Evolutionary conservation across 2,329 filamentous ascomycete genomes (phyloP), one percentile per base, ranked within the genome.

Genomic region (Bertia moriformis): DNA sequence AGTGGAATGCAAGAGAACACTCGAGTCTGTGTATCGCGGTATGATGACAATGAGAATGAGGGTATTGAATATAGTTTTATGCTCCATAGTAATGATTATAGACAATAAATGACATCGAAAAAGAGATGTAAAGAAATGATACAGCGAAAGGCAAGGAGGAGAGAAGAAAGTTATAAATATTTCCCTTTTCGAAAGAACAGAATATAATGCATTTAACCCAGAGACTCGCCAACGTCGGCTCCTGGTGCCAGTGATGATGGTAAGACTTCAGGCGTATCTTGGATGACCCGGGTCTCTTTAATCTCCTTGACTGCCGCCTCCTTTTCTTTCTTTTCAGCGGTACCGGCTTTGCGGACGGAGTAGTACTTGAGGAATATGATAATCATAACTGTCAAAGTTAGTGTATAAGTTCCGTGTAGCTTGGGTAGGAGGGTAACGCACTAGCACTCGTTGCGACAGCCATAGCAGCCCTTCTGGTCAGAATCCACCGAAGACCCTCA

Each of bases 401-500:
- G n/a, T n/a, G 10, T 29, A 38, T 32, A 14, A 38, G 17, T 19
- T 42, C 39, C 38, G 41, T 36, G 32, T 37, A 32, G n/a, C 18
- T 3, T 19, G 38, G 12, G 17, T 4, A 37, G 22, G 38, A 13
- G 30, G 32, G 14, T 44, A 39, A 54, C 60, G 54, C 54, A 65
- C 62, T 59, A 37, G 63, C 65, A 56, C 63, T 65, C 4, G 52
- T 59, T 12, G 55, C 70, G 41, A 80, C 62, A 1, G 73, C 70
- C 41, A 73, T 58, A n/a, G 73, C 74, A 2, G 74, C 73, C 13
- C 75, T 60, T 35, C 75, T 59, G 7, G 75, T 79, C 43, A 80
- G 57, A 37, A 79, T 66, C 74, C 74, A 79, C 39, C 75, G 55
- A 33, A 80, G 53, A 1, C 72, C 70, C 48, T 80, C 75, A 22